Base-by-base conservation (phyloP, 2,329 filamentous ascomycete species). In the Clonostachys chloroleuca region DNA sequence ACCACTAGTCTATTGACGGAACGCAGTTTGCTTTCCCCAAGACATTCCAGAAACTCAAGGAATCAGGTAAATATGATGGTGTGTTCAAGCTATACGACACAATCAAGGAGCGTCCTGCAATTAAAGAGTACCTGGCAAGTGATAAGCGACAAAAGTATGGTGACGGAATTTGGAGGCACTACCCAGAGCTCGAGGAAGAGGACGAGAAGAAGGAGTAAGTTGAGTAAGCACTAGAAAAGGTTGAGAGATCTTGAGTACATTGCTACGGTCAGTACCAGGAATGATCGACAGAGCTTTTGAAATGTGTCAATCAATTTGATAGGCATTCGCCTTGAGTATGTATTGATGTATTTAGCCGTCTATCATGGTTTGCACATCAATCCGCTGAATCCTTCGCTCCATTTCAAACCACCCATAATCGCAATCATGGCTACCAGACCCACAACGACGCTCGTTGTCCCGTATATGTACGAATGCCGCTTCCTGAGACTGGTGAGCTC, bases 341-440 rank as follows among this genome's bases (percentile, higher is more conserved):
- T 30, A 30, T 30, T 10, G 24, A 30, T 30, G 24, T 30, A 30
- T 30, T 30, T 30, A 30, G 24, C 24, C 6, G 24, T 30, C 20
- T 33, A 9, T 47, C 46, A 47, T 9, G 41, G 43, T 13, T 56
- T 56, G 50, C 76, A 79, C 9, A 59, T 43, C 47, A 77, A 47
- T 3, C 53, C 52, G 14, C 59, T 62, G 55, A 83, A 84, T 1
- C 80, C 83, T 6, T 70, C 63, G 30, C 75, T 84, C 89, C 89
- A 95, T 50, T 78, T 69, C 58, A 92, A 66, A 49, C 84, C 83
- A 0, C 89, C 89, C 83, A 92, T 89, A 16, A 92, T 76, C 1
- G 81, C 71, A 20, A 91, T 74, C 73, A 88, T 64, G 12, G 86
- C 54, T 12, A 70, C 73, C 48, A 90, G 59, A 3, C 77, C 81